These are phyloP conservation scores for Panicum hallii DNA, from an alignment of 202 grass and related monocot species.

Conservation along the genomic window DNA sequence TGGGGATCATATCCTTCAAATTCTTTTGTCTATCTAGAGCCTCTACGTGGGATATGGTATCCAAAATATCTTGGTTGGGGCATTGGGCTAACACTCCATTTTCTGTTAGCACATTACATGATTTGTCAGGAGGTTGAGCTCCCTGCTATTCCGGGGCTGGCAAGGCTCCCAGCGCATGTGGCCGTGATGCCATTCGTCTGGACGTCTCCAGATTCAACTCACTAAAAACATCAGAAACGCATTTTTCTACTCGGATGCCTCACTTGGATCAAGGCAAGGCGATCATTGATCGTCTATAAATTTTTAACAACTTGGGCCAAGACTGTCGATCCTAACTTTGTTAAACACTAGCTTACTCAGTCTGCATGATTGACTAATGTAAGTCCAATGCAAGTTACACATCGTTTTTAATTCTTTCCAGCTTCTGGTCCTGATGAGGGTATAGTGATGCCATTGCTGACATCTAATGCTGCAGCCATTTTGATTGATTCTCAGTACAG, in stretches of 20 bases:
- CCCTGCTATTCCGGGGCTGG: constrained; percentile 12
- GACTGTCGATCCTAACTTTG: not conserved
- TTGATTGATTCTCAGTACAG: not conserved
- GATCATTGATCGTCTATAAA: constrained; percentile 22
- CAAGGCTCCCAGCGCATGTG: constrained; percentile 41
- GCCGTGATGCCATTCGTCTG: constrained; percentile 31
- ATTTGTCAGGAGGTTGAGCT: not conserved
- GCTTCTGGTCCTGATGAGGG: not conserved
- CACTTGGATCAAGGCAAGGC: constrained; percentile 27
- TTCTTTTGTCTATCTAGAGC: not conserved
- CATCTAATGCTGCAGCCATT: not conserved
- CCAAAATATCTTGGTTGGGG: not conserved
- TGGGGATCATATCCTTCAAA: not conserved
- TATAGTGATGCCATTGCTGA: constrained; percentile 2
- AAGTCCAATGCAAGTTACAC: constrained; percentile 19
- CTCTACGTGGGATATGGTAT: not conserved
- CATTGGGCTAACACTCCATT: not conserved
- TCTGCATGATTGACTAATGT: constrained; percentile 44
- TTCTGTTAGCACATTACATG: not conserved
- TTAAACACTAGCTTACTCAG: constrained; percentile 46
- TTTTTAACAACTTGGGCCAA: not conserved
- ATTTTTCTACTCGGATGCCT: constrained; percentile 30
- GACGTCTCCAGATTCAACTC: constrained; percentile 41
- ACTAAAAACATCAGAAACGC: constrained; percentile 8
- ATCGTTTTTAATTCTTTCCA: not conserved